Conservation (phyloP, 2,329 filamentous ascomycete genomes). For the Delphinella strobiligena region DNA sequence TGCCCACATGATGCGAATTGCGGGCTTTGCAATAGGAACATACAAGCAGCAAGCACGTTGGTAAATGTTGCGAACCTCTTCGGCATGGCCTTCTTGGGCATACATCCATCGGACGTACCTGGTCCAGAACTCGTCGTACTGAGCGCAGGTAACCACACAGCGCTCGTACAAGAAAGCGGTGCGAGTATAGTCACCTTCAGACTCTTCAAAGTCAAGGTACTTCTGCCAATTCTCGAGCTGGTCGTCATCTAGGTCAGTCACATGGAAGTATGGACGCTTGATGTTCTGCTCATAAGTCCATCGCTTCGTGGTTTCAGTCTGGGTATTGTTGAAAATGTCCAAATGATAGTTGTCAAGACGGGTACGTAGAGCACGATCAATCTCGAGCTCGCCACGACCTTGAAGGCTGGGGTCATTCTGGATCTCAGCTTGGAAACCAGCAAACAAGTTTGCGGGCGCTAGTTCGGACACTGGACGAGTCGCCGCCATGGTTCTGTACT, state of each 20-base stretch:
- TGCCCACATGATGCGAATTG: slow-evolving; percentile 79
- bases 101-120: slow-evolving; percentile 95
- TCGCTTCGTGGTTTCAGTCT: slow-evolving; percentile 78
- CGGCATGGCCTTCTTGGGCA: slow-evolving; percentile 65
- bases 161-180: slow-evolving; percentile 83
- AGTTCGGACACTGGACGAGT: slow-evolving; percentile 62
- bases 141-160: slow-evolving; percentile 80
- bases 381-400: slow-evolving; percentile 62
- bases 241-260: slow-evolving; percentile 76
- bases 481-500: slow-evolving; percentile 68
- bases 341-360: slow-evolving; percentile 74
- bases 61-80: slow-evolving; percentile 86
- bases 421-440: slow-evolving; percentile 59
- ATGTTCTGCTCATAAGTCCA: slow-evolving; percentile 94
- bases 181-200: slow-evolving; percentile 62
- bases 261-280: slow-evolving; percentile 93
- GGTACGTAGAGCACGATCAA: slow-evolving; percentile 69
- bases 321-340: slow-evolving; percentile 67
- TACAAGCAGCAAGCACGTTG: slow-evolving; percentile 74
- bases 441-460: slow-evolving; percentile 54
- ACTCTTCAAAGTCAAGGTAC: slow-evolving; percentile 92
- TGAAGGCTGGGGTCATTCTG: slow-evolving; percentile 49
- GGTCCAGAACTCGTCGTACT: slow-evolving; percentile 97
- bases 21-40: slow-evolving; percentile 74
- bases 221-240: slow-evolving; percentile 89